Evolutionary conservation across 78 protist genomes (phyloP), one percentile per base, ranked within the genome.

Genomic region (Dictyostelium citrinum): DNA sequence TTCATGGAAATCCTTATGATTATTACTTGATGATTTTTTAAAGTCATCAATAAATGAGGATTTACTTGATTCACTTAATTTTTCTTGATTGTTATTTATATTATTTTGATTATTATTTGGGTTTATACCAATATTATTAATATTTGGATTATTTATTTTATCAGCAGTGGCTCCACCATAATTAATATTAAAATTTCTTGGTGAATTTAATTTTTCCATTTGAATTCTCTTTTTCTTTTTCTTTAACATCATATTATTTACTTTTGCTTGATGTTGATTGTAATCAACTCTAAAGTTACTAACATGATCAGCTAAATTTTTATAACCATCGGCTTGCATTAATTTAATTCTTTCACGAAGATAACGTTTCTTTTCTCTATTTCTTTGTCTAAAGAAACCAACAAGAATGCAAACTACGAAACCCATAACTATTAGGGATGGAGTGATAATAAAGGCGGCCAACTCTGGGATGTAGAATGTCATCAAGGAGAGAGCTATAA

Each of bases 331-430:
- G 14, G 67, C 45, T 77, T 77, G 83, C 83, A 86, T 74, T 49
- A 86, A 45, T n/a, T 77, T 74, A 43, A 86, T 60, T 31, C 92
- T 22, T 29, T 86, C 92, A 29, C 92, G 83, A 11, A 70, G 80
- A 49, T 76, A 86, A 33, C 67, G 55, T 27, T 77, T 86, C 78
- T 86, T 86, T 81, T 86, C 92, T 70, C 77, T 55, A 10, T 80
- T 86, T 37, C 92, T 64, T 61, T 86, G 92, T 77, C 92, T 74
- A 61, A 86, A 86, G 92, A 86, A 86, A 0, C 92, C 92, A 31
- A 86, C 78, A 6, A 77, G 7, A 4, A 86, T 74, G 45, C 83
- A 76, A 22, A 29, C 39, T 3, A 77, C 20, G 4, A 86, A 75
- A 77, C 92, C 92, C 72, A 77, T 43, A 31, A 43, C 46, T 1